These are phyloP conservation scores for Candida dubliniensis DNA, from an alignment of 1,139 yeast genomes.

Conservation along the genomic window DNA sequence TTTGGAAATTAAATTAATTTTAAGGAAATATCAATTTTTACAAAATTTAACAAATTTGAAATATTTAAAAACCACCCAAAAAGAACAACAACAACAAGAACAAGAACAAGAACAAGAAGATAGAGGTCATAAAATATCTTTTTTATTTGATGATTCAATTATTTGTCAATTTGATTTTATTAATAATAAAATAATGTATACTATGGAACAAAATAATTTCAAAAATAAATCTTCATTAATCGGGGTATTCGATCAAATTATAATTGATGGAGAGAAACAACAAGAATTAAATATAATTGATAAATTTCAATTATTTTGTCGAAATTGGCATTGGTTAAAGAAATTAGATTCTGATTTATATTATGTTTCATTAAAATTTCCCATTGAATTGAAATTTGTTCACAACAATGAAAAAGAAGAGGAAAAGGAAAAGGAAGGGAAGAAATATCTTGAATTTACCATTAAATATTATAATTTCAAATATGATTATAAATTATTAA, in stretches of 20 bases:
- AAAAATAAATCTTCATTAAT: constrained; percentile 13
- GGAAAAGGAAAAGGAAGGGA: neutral
- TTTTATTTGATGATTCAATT: constrained; percentile 20
- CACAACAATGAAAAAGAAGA: constrained; percentile 9
- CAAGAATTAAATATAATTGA: constrained; percentile 5
- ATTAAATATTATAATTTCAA: constrained; percentile 15
- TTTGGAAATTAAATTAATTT: constrained; percentile 20
- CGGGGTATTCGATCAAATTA: constrained; percentile 2
- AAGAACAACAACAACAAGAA: too few relatives aligned
- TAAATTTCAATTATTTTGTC: constrained; percentile 18
- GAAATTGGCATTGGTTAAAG: constrained; percentile 22
- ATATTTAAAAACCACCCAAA: constrained; percentile 11
- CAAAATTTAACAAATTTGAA: constrained; percentile 24
- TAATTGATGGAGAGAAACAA: constrained; percentile 2
- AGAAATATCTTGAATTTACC: constrained; percentile 9
- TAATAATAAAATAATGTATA: constrained; percentile 7
- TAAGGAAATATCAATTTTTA: constrained; percentile 23
- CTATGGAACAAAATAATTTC: constrained; percentile 6
- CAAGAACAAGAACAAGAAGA: too few relatives aligned
- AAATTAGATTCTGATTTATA: constrained; percentile 29
- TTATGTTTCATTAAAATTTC: constrained; percentile 30
- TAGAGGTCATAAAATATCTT: constrained; percentile 11
- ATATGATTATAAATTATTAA: constrained; percentile 13
- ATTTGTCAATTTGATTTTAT: constrained; percentile 17
- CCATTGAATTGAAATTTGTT: constrained; percentile 17